A percentile compares a stretch with the other conserved stretches of the same genome.
Conservation (phyloP, 169 alveolate genomes). For the Theileria sp. region DNA sequence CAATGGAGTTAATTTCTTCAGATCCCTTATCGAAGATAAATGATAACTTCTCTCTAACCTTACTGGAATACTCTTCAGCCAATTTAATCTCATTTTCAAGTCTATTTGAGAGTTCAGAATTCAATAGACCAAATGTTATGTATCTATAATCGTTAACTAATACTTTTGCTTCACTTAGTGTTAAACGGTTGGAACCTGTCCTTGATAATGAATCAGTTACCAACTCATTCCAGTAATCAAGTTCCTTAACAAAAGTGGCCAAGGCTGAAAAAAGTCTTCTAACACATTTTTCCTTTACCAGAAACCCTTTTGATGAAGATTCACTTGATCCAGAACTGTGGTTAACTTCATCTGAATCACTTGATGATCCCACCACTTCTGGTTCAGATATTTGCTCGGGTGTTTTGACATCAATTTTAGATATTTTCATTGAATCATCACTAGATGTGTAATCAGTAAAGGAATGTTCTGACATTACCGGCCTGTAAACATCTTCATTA, state of each 20-base stretch:
- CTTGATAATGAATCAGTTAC: constrained; percentile 10
- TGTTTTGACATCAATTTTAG: background rate
- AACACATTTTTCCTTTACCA: background rate
- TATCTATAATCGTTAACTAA: constrained; percentile 38
- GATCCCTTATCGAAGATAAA: constrained; percentile 29
- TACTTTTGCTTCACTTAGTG: constrained; percentile 48
- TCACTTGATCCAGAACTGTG: background rate
- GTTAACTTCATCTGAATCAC: background rate
- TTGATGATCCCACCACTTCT: background rate
- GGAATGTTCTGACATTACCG: background rate
- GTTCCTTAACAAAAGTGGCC: background rate
- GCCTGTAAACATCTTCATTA: background rate
- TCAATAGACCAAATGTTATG: constrained; percentile 32
- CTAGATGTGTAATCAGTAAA: background rate
- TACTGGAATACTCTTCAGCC: constrained; percentile 35
- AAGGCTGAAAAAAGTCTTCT: constrained; percentile 11
- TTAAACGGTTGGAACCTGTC: constrained; percentile 20
- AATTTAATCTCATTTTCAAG: constrained; percentile 37
- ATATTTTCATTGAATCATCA: background rate
- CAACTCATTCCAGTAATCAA: constrained; percentile 48
- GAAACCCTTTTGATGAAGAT: background rate
- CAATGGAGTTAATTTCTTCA: too few species aligned
- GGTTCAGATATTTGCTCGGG: background rate
- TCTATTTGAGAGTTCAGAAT: constrained; percentile 28
- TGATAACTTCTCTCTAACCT: constrained; percentile 24